Percentiles rank a stretch among this genome's conserved stretches.
phyloP scores from a whole-genome alignment of 495 filamentous ascomycete species.

The Barbatosphaeria neglecta region DNA sequence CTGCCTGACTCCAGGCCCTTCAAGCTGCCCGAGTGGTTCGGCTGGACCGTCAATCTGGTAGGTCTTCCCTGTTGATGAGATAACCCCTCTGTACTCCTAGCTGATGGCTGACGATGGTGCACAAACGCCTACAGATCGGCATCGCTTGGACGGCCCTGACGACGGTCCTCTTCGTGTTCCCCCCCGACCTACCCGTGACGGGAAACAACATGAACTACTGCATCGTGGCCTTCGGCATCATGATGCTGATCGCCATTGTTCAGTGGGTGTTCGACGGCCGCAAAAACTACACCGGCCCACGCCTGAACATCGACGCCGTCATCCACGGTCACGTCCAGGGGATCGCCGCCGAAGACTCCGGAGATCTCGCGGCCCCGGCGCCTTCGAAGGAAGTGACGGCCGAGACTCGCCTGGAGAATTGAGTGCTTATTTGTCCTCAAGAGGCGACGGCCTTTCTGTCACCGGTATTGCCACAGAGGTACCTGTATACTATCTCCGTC shows the following conservation, averaged over 20 bases:
- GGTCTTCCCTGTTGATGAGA: no score
- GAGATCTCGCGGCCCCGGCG: neutral
- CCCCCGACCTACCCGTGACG: slow-evolving; percentile 53
- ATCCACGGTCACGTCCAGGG: slow-evolving; percentile 18
- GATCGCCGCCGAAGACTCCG: slow-evolving; percentile 2
- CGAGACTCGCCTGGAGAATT: neutral
- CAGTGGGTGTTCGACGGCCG: slow-evolving; percentile 66
- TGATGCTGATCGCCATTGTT: slow-evolving; percentile 50
- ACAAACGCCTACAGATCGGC: slow-evolving; percentile 36
- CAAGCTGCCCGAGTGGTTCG: slow-evolving; percentile 42
- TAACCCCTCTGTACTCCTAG: neutral
- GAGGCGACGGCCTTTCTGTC: no score
- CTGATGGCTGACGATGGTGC: neutral
- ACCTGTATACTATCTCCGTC: no score
- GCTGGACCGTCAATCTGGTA: slow-evolving; percentile 52
- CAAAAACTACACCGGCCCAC: slow-evolving; percentile 58
- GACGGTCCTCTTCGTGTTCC: slow-evolving; percentile 67
- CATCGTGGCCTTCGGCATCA: slow-evolving; percentile 57
- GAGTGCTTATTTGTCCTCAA: no score
- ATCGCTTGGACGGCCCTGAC: slow-evolving; percentile 54
- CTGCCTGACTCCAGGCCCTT: slow-evolving; percentile 50
- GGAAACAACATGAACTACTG: slow-evolving; percentile 69
- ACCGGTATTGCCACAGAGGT: no score
- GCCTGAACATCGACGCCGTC: slow-evolving; percentile 36
- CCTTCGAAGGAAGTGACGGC: neutral